phyloP scores from a whole-genome alignment of 495 filamentous ascomycete genomes.

The Chaetomidium leptoderma region DNA sequence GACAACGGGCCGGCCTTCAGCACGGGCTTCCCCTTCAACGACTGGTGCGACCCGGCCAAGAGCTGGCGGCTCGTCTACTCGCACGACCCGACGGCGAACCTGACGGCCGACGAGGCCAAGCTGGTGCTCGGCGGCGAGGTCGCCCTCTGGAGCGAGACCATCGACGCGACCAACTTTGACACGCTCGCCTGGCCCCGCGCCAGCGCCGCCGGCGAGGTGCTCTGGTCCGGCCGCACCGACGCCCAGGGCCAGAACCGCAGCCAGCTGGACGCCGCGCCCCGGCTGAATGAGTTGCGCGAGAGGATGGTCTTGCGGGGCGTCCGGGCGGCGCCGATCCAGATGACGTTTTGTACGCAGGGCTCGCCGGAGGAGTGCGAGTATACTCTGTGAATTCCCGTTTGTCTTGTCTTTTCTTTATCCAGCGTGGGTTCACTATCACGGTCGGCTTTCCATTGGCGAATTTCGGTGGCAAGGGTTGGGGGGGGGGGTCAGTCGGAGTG shows the following conservation, averaged over 20 bases:
- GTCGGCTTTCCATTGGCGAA: not conserved
- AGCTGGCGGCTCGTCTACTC: slow-evolving; percentile 75
- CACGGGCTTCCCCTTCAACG: slow-evolving; percentile 60
- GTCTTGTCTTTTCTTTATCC: not conserved
- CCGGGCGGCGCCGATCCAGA: slow-evolving; percentile 52
- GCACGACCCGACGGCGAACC: slow-evolving; percentile 61
- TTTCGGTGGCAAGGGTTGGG: not conserved
- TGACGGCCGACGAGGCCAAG: slow-evolving; percentile 53
- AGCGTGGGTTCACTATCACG: not conserved
- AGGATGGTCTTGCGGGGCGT: slow-evolving; percentile 63
- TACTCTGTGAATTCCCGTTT: slow-evolving; percentile 4
- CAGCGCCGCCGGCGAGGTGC: slow-evolving; percentile 65
- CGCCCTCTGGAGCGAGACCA: slow-evolving; percentile 74
- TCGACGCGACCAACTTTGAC: slow-evolving; percentile 65
- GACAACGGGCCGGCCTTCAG: slow-evolving; percentile 40
- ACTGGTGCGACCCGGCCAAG: slow-evolving; percentile 72
- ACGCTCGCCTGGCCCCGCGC: slow-evolving; percentile 71
- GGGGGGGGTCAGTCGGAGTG: not conserved
- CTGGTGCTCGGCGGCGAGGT: slow-evolving; percentile 74
- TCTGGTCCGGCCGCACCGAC: slow-evolving; percentile 67
- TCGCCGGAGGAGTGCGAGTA: slow-evolving; percentile 24
- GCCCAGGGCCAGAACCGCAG: slow-evolving; percentile 56
- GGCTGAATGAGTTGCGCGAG: slow-evolving; percentile 68
- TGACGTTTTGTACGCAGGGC: slow-evolving; percentile 51
- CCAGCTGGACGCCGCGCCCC: slow-evolving; percentile 58